Evolutionary conservation across 164 flowering plant species (phyloP), one percentile per base, ranked within the genome.

Genomic region (Aristolochia fimbriata): DNA sequence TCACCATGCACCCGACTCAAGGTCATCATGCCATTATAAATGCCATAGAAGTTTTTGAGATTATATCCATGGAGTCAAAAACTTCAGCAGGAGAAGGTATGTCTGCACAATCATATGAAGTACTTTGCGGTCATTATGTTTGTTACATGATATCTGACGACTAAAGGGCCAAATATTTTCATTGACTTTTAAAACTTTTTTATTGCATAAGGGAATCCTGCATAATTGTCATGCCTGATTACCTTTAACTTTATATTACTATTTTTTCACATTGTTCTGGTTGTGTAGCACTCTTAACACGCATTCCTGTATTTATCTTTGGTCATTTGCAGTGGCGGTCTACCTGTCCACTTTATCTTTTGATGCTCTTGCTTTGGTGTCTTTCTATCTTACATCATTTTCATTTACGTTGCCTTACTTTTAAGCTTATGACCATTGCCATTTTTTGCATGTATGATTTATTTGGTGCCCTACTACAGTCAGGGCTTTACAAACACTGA

Each of bases 11-110:
- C 31, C 96, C 97, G 17, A 80, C 74, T 27, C 77, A 74, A 63
- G 96, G 93, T 11, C 68, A 63, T 62, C 75, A 69, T 69, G 91
- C 87, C 3, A 73, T 87, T 43, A 75, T 94, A 65, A 83, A 65
- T 81, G 97, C 95, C 49, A 84, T 94, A 66, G 99, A 94, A 74
- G 78, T 94, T 65, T 87, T 94, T 67, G 91, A 91, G 69, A 66
- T 94, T 61, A 73, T 94, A 53, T 54, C 65, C 2, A 75, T 85
- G 3, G 97, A 91, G 76, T 76, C 78, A 20, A 81, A 79, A 66
- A 94, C 96, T 60, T 68, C 74, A 46, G 45, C 55, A 10, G 81
- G 68, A 58, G 97, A 94, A 88, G 96, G 99, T 88, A 83, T 24
- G 15, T 31, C 55, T 17, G 12, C 51, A 47, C 14, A 19, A 21